Evolutionary conservation across 305 asterid species (phyloP), one percentile per base, ranked within the genome.

Genomic region (Solanum aculeatissimum): DNA sequence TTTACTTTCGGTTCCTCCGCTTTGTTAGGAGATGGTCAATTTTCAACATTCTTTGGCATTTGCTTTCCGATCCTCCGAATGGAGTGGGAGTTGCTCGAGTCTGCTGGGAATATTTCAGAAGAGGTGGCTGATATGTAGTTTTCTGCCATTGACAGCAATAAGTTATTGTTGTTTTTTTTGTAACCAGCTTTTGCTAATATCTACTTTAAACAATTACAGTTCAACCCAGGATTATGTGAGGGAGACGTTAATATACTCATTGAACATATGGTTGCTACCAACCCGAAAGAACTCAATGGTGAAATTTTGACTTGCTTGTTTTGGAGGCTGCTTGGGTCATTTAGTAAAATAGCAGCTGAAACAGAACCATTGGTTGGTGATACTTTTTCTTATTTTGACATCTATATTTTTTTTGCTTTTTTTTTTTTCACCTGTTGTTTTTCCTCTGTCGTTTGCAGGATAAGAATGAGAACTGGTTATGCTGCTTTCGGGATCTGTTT

Each of bases 221-320:
- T 86, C 83, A 86, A 88, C 86, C 87, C 87, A 85, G 90, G 87
- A 85, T 85, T 74, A 16, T 82, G 84, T 63, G 93, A 91, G 84
- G 86, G 90, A 70, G 96, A 91, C 85, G 91, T 91, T 88, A 86
- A 85, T 88, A 88, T 87, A 78, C 84, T 94, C 84, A 82, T 97
- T 43, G 92, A 91, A 77, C 93, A 86, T 85, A 90, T 91, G 84
- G 80, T 21, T 40, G 89, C 85, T 81, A 79, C 88, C 68, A 87
- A 92, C 88, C 49, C 85, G 86, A 87, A 88, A 80, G 89, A 88
- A 86, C 85, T 92, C 86, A 93, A 92, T 82, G 85, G 92, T 84
- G 94, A 91, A 90, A 88, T 97, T 86, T 91, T 95, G 80, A 81
- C 89, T 81, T 87, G 92, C 90, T 82, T 93, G 86, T 93, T 95